These are phyloP conservation scores for Fusarium foetens DNA, from an alignment of 2,329 filamentous ascomycete species.

Conservation along the genomic window DNA sequence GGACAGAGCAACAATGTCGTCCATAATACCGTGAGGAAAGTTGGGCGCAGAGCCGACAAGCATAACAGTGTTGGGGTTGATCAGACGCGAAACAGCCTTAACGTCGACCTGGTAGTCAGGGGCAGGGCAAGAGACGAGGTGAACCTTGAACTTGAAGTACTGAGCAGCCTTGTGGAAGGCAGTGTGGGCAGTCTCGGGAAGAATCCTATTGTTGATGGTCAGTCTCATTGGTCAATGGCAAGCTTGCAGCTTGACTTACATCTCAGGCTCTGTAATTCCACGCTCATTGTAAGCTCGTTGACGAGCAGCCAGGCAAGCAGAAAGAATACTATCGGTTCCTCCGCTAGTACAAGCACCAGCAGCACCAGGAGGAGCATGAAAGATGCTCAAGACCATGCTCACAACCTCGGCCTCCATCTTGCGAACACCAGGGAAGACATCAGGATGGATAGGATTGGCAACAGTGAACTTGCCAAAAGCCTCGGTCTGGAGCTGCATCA, in stretches of 20 bases:
- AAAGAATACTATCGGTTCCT: constrained; percentile 95
- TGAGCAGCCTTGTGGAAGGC: constrained; percentile 95
- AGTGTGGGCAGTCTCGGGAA: constrained; percentile 93
- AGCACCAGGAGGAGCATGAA: constrained; percentile 86
- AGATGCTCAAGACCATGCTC: constrained; percentile 90
- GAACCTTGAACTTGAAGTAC: constrained; percentile 97
- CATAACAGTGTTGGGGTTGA: constrained; percentile 94
- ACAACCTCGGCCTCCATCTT: constrained; percentile 99
- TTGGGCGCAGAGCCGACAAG: constrained; percentile 96
- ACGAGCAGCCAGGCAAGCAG: constrained; percentile 90
- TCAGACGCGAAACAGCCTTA: constrained; percentile 78
- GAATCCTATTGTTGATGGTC: constrained; percentile 69
- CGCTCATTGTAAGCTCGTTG: constrained; percentile 89
- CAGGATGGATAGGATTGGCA: constrained; percentile 95
- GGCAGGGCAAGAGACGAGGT: constrained; percentile 86
- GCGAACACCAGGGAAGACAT: constrained; percentile 95
- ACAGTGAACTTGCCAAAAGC: constrained; percentile 96
- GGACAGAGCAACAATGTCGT: constrained; percentile 89
- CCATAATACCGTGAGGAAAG: constrained; percentile 98
- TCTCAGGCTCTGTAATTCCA: constrained; percentile 91
- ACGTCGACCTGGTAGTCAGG: constrained; percentile 87
- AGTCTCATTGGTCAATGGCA: constrained; percentile 9
- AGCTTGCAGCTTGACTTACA: constrained; percentile 64
- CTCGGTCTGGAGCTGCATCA: constrained; percentile 87
- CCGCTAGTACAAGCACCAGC: constrained; percentile 92